Evolutionary conservation across 495 filamentous ascomycete genomes (phyloP).

Genomic region (Penicillium lagena): DNA sequence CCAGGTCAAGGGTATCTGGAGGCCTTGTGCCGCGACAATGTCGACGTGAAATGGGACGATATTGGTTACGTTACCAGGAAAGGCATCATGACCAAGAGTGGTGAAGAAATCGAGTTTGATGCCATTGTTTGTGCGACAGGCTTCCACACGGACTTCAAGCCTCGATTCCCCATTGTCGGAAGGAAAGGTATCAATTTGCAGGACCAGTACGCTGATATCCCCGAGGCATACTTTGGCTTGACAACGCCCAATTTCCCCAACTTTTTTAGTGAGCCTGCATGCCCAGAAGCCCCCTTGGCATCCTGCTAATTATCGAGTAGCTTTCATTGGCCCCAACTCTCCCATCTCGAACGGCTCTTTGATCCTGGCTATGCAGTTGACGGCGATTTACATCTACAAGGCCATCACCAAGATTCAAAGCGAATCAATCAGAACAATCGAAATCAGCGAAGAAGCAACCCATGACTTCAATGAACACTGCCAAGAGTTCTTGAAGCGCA

Average conservation of each 20-base stretch:
- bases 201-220: constrained; percentile 13
- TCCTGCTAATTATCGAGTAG: not conserved
- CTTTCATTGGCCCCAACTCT: constrained; percentile 48
- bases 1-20: constrained; percentile 35
- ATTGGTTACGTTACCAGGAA: constrained; percentile 42
- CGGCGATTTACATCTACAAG: not conserved
- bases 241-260: constrained; percentile 33
- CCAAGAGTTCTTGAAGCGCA: constrained; percentile 31
- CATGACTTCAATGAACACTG: not conserved
- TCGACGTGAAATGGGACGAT: constrained; percentile 34
- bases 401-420: not conserved
- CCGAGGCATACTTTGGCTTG: constrained; percentile 28
- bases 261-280: constrained; percentile 18
- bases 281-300: too few species aligned
- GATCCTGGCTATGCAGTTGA: not conserved
- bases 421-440: not conserved
- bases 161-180: constrained; percentile 25
- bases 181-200: constrained; percentile 17
- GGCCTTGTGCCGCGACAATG: constrained; percentile 36
- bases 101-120: constrained; percentile 25
- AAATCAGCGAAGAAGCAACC: not conserved
- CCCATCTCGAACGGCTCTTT: constrained; percentile 15
- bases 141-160: constrained; percentile 34
- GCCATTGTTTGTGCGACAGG: constrained; percentile 44
- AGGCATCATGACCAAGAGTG: constrained; percentile 30